Conservation (phyloP, 148 eudicot species). For the Silene latifolia region DNA sequence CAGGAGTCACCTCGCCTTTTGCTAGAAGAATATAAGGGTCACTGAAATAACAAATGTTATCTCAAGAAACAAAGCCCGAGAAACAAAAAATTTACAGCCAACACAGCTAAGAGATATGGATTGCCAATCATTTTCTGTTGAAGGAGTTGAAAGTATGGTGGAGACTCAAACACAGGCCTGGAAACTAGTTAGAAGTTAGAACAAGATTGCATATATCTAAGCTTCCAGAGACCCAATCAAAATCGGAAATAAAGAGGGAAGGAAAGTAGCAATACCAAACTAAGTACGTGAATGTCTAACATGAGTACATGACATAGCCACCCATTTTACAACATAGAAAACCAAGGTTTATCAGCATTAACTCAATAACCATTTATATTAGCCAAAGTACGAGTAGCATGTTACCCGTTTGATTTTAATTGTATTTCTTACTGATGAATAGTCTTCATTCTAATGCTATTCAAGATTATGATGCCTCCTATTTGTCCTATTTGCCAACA, state of each 20-base stretch:
- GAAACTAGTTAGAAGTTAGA: not conserved
- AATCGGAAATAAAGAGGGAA: not conserved
- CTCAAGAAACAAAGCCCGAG: slow-evolving; percentile 7
- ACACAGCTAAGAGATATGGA: not conserved
- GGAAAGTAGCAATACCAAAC: not conserved
- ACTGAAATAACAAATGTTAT: slow-evolving; percentile 20
- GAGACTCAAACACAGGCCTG: not conserved
- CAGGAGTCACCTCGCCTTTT: slow-evolving; percentile 17
- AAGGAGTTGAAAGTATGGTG: not conserved
- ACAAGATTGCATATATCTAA: not conserved
- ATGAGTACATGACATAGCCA: not conserved
- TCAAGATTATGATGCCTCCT: slow-evolving; percentile 4
- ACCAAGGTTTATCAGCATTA: not conserved
- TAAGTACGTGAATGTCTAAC: not conserved
- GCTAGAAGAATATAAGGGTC: slow-evolving; percentile 30
- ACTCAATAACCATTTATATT: not conserved
- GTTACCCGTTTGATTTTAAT: not conserved
- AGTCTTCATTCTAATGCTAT: not conserved
- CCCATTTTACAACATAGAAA: not conserved
- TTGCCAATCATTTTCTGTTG: too few relatives aligned
- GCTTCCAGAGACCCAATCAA: not conserved
- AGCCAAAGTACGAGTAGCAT: not conserved
- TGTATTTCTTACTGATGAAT: not conserved
- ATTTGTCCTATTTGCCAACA: not conserved
- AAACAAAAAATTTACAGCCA: slow-evolving; percentile 2